Conservation (phyloP, 2,329 filamentous ascomycete genomes). For the Exophiala mesophila region DNA sequence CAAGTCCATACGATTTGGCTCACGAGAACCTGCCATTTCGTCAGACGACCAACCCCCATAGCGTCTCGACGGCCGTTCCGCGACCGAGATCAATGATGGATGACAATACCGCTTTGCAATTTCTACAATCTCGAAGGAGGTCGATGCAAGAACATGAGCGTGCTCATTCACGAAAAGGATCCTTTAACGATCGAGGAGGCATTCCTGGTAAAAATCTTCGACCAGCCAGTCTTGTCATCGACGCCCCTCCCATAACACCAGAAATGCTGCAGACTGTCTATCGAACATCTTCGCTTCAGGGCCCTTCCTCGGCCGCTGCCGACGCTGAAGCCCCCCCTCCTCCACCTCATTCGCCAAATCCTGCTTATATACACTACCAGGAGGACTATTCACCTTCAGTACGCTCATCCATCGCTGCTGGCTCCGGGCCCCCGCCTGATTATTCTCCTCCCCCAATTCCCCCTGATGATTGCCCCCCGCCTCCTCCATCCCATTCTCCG, state of each 20-base stretch:
- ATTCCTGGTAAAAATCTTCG: constrained; percentile 22
- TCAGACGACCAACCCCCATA: constrained; percentile 6
- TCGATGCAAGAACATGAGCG: constrained; percentile 15
- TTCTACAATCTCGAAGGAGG: constrained; percentile 18
- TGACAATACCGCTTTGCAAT: constrained; percentile 19
- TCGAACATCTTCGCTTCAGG: constrained; percentile 17
- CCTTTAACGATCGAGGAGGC: constrained; percentile 25
- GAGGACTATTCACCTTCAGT: constrained; percentile 5
- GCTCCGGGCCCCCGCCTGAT: background rate
- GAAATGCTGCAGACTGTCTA: constrained; percentile 21
- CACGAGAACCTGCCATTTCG: constrained; percentile 7
- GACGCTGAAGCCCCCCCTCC: constrained; percentile 14
- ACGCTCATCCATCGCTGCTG: background rate
- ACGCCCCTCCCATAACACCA: constrained; percentile 23
- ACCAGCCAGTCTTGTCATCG: constrained; percentile 16
- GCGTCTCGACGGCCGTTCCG: constrained; percentile 5
- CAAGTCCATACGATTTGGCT: constrained; percentile 22
- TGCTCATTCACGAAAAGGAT: constrained; percentile 8
- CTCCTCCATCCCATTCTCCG: constrained; percentile 26
- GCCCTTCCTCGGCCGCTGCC: constrained; percentile 7
- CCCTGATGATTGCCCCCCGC: constrained; percentile 15
- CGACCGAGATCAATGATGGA: constrained; percentile 23
- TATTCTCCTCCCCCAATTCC: constrained; percentile 1
- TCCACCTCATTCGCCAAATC: constrained; percentile 24
- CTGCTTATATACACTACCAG: constrained; percentile 18